Evolutionary conservation across 106 monocot species (phyloP).

Genomic region (Allium cepa): DNA sequence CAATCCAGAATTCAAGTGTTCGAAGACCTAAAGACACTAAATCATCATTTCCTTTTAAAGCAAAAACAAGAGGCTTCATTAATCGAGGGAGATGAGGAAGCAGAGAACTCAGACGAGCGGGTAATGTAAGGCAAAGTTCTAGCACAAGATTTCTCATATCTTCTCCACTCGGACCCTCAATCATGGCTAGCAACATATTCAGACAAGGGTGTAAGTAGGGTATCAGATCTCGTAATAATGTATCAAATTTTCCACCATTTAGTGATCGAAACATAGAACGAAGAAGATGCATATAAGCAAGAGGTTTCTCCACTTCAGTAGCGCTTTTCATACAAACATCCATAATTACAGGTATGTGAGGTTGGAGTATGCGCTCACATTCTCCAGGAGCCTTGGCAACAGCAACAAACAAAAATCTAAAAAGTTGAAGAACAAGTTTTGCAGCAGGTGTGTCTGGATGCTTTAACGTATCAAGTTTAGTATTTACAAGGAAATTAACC

Average conservation of each 20-base stretch:
- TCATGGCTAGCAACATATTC: constrained; percentile 89
- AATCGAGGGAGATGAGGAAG: constrained; percentile 96
- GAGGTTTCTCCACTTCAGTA: constrained; percentile 91
- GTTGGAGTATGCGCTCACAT: constrained; percentile 88
- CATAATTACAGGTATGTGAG: constrained; percentile 90
- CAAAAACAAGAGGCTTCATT: constrained; percentile 84
- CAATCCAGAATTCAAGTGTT: constrained; percentile 99
- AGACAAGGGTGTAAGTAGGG: constrained; percentile 88
- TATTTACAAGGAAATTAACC: constrained; percentile 84
- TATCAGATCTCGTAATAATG: constrained; percentile 82
- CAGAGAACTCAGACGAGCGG: constrained; percentile 96
- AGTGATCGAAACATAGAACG: constrained; percentile 82
- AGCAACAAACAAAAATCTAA: constrained; percentile 83
- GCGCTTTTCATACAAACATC: constrained; percentile 98
- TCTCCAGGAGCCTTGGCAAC: constrained; percentile 81
- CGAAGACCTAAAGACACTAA: constrained; percentile 91
- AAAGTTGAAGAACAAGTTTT: constrained; percentile 90
- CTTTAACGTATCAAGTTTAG: constrained; percentile 85
- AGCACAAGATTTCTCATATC: constrained; percentile 90
- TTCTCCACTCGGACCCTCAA: constrained; percentile 88
- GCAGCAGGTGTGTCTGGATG: constrained; percentile 90
- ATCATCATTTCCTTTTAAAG: constrained; percentile 91
- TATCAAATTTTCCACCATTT: constrained; percentile 93
- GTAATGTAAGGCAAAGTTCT: constrained; percentile 89
- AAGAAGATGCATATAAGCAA: constrained; percentile 93